Conservation (phyloP, 2,329 filamentous ascomycete species). For the Diplodia sapinea region DNA sequence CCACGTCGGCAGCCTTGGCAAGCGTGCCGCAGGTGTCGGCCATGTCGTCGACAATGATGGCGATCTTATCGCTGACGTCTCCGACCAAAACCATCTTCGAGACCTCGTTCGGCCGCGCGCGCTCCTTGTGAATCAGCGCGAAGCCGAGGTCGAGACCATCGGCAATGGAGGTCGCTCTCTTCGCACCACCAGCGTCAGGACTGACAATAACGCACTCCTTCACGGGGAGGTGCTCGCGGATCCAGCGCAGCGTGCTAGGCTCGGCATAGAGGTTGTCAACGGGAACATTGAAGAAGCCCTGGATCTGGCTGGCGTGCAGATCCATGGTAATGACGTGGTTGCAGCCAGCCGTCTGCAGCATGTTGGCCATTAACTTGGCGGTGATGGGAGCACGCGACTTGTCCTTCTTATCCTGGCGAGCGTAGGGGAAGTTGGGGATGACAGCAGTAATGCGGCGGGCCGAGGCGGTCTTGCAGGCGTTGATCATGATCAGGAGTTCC, state of each 20-base stretch:
- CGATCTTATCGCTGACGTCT: slow-evolving; percentile 86
- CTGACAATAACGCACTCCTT: slow-evolving; percentile 91
- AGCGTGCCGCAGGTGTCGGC: slow-evolving; percentile 92
- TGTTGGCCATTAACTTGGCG: slow-evolving; percentile 94
- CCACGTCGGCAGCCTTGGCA: slow-evolving; percentile 85
- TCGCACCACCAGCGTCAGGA: slow-evolving; percentile 92
- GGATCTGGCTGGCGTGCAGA: slow-evolving; percentile 89
- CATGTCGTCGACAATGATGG: slow-evolving; percentile 98
- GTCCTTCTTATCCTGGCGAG: slow-evolving; percentile 97
- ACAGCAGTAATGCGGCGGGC: slow-evolving; percentile 93
- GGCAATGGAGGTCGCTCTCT: slow-evolving; percentile 91
- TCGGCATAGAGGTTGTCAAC: slow-evolving; percentile 89
- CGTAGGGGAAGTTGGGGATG: slow-evolving; percentile 95
- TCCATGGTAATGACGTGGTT: slow-evolving; percentile 97
- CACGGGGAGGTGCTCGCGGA: slow-evolving; percentile 80
- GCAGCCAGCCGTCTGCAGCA: slow-evolving; percentile 93
- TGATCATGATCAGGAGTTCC: slow-evolving; percentile 98
- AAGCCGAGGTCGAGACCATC: slow-evolving; percentile 90
- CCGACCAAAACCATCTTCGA: slow-evolving; percentile 96
- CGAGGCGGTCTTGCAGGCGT: slow-evolving; percentile 84
- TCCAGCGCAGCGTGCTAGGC: slow-evolving; percentile 89
- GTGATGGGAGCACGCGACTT: slow-evolving; percentile 95
- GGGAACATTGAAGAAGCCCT: slow-evolving; percentile 91
- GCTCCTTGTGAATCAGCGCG: slow-evolving; percentile 96
- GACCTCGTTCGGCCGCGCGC: slow-evolving; percentile 87